phyloP scores from a whole-genome alignment of 768 basidiomycete species.

The Mycena latifolia region DNA sequence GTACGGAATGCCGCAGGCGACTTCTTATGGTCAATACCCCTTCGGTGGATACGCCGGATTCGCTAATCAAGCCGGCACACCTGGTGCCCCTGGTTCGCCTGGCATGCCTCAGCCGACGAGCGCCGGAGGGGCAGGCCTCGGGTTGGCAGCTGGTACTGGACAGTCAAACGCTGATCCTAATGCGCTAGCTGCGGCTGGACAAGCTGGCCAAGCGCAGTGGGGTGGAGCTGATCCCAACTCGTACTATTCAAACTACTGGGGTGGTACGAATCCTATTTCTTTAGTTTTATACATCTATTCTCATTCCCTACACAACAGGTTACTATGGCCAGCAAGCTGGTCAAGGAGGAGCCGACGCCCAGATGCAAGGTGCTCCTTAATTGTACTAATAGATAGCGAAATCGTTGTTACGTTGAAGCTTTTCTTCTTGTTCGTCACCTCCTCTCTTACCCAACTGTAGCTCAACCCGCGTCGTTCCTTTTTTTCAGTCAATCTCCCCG shows the following conservation, averaged over 20 bases:
- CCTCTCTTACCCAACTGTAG: conserved; percentile 35
- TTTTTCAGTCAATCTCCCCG: conserved; percentile 24
- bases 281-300: conserved; percentile 17
- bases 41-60: conserved; percentile 83
- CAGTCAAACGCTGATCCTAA: conserved; percentile 68
- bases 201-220: conserved; percentile 83
- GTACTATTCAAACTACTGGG: conserved; percentile 89
- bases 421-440: conserved; percentile 37
- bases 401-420: conserved; percentile 16
- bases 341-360: conserved; percentile 67
- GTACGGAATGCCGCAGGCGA: conserved; percentile 92
- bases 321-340: conserved; percentile 86
- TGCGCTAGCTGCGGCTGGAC: conserved; percentile 64
- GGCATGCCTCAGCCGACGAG: conserved; percentile 70
- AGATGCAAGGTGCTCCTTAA: conserved; percentile 65
- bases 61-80: conserved; percentile 68
- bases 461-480: conserved; percentile 32
- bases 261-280: conserved; percentile 65
- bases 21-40: conserved; percentile 82
- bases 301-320: conserved; percentile 54
- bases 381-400: conserved; percentile 36
- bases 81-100: conserved; percentile 64
- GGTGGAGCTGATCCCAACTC: conserved; percentile 76
- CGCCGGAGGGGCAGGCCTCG: conserved; percentile 67
- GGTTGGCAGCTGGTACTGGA: conserved; percentile 66